Conservation (phyloP, 495 filamentous ascomycete genomes). For the Sporormia fimetaria region DNA sequence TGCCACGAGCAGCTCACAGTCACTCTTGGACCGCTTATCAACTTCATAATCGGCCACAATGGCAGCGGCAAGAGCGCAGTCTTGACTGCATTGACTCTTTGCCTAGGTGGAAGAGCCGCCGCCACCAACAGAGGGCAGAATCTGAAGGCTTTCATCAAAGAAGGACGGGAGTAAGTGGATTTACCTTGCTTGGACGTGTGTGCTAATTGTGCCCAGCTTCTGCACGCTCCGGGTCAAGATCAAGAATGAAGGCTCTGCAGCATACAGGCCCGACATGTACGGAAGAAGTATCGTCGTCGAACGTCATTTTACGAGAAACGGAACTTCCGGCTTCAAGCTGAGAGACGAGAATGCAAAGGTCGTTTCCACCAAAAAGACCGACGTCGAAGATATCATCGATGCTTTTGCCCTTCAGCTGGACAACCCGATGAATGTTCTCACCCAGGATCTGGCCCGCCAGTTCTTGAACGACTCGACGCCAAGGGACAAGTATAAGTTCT, state of each 20-base stretch:
- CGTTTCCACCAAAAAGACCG: conserved; percentile 70
- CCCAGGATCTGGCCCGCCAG: conserved; percentile 87
- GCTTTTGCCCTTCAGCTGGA: conserved; percentile 89
- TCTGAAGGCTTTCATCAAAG: conserved; percentile 84
- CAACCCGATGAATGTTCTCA: conserved; percentile 95
- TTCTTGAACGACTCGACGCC: conserved; percentile 80
- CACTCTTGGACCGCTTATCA: conserved; percentile 80
- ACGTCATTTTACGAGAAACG: conserved; percentile 69
- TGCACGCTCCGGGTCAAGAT: conserved; percentile 60
- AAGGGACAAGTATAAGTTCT: conserved; percentile 88
- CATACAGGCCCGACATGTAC: conserved; percentile 71
- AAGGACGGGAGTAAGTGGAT: conserved; percentile 63
- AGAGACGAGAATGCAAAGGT: conserved; percentile 60
- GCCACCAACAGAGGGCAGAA: conserved; percentile 91
- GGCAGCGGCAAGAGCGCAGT: conserved; percentile 98
- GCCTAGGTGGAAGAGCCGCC: conserved; percentile 86
- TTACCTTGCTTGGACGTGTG: too few relatives aligned
- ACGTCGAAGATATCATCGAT: conserved; percentile 89
- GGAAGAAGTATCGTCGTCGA: conserved; percentile 83
- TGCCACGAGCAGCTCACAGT: conserved; percentile 74
- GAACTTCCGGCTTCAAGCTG: conserved; percentile 73
- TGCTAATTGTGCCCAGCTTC: conserved; percentile 29
- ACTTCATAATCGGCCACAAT: conserved; percentile 96
- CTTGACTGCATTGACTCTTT: conserved; percentile 87
- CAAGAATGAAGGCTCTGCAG: conserved; percentile 77